Evolutionary conservation across 768 basidiomycete genomes (phyloP).

Genomic region (Tricholoma sp.): DNA sequence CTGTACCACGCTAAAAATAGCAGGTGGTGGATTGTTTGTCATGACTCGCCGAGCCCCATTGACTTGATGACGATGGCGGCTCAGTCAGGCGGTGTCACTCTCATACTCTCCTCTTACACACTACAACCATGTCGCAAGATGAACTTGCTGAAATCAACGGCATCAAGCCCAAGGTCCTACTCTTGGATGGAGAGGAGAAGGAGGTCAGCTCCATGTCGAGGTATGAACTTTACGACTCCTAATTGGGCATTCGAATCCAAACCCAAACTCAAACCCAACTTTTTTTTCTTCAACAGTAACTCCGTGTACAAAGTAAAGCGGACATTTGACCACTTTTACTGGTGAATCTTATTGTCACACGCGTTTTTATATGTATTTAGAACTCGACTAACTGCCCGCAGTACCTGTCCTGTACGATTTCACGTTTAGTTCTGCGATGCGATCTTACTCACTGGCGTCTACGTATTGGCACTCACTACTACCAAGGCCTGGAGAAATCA

Average conservation of each 20-base stretch:
- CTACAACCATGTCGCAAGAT: slow-evolving; percentile 30
- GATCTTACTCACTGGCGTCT: background rate
- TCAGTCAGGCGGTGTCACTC: no score
- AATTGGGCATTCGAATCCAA: no score
- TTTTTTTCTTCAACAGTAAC: slow-evolving; percentile 23
- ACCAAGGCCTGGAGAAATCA: slow-evolving; percentile 33
- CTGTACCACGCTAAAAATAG: no score
- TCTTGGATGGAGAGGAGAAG: slow-evolving; percentile 43
- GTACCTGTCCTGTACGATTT: slow-evolving; percentile 28
- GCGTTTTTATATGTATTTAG: background rate
- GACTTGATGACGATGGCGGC: no score
- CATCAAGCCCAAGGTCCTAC: slow-evolving; percentile 40
- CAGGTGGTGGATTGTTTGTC: no score
- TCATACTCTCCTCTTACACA: no score
- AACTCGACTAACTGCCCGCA: slow-evolving; percentile 7
- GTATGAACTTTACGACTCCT: slow-evolving; percentile 3
- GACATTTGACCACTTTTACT: slow-evolving; percentile 41
- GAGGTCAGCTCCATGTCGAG: slow-evolving; percentile 37
- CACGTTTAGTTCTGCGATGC: background rate
- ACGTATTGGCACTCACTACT: background rate
- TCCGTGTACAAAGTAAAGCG: slow-evolving; percentile 39
- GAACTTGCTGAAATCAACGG: slow-evolving; percentile 49
- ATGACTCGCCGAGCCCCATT: no score
- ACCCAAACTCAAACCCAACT: background rate
- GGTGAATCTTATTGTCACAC: slow-evolving; percentile 18